These are phyloP conservation scores for Cutaneotrichosporon curvatum DNA, from an alignment of 1,284 basidiomycete genomes.

Conservation along the genomic window DNA sequence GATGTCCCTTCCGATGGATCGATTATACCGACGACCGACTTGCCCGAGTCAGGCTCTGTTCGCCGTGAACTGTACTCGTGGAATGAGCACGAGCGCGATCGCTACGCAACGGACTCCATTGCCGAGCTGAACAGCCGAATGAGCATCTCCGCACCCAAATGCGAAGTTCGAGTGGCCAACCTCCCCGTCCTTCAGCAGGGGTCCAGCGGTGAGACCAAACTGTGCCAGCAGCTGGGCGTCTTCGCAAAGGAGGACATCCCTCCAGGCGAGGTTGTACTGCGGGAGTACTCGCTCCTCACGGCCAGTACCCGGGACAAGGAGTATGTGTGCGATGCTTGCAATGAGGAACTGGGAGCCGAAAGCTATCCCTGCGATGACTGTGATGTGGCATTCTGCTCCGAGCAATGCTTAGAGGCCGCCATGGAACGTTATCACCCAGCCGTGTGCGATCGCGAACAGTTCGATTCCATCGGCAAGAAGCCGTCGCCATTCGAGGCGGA, in stretches of 20 bases:
- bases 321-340: slow-evolving; percentile 15
- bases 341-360: slow-evolving; percentile 4
- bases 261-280: slow-evolving; percentile 12
- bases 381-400: slow-evolving; percentile 12
- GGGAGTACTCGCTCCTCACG: slow-evolving; percentile 14
- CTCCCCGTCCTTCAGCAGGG: slow-evolving; percentile 10
- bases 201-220: neutral
- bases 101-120: slow-evolving; percentile 7
- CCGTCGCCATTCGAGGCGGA: slow-evolving; percentile 9
- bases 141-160: slow-evolving; percentile 7
- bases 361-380: slow-evolving; percentile 10
- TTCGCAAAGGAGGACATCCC: slow-evolving; percentile 15
- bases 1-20: slow-evolving; percentile 1
- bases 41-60: slow-evolving; percentile 4
- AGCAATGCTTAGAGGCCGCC: slow-evolving; percentile 7
- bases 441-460: slow-evolving; percentile 9
- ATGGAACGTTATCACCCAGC: slow-evolving; percentile 15
- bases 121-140: slow-evolving; percentile 9
- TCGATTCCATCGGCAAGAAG: slow-evolving; percentile 15
- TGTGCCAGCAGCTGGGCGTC: slow-evolving; percentile 13
- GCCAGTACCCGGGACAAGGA: slow-evolving; percentile 13
- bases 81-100: slow-evolving; percentile 14
- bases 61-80: slow-evolving; percentile 14
- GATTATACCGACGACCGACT: slow-evolving; percentile 2
- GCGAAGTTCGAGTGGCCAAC: slow-evolving; percentile 6